phyloP scores from a whole-genome alignment of 2,329 filamentous ascomycete species.

The Gnomoniopsis smithogilvyi region DNA sequence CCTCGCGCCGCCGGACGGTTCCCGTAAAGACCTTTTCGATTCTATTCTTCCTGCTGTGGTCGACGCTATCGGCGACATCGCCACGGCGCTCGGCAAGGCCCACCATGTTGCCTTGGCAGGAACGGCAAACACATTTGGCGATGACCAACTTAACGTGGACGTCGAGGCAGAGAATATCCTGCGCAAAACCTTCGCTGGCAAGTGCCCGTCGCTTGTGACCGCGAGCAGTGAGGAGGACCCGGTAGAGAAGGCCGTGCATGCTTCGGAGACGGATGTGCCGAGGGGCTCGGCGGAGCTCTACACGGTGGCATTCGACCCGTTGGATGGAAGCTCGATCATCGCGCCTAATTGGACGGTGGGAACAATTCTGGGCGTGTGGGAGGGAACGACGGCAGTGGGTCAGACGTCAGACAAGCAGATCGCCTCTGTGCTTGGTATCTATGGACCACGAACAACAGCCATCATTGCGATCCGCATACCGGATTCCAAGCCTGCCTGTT shows the following conservation, averaged over 20 bases:
- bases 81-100: conserved; percentile 38
- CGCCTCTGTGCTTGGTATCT: conserved; percentile 49
- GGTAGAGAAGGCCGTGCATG: conserved; percentile 37
- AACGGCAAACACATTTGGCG: conserved; percentile 55
- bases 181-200: conserved; percentile 36
- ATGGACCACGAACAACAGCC: conserved; percentile 53
- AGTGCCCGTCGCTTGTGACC: conserved; percentile 42
- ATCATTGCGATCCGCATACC: conserved; percentile 51
- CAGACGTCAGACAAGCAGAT: conserved; percentile 41
- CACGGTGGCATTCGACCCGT: conserved; percentile 59
- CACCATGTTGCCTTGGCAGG: conserved; percentile 45
- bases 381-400: conserved; percentile 41
- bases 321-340: conserved; percentile 62
- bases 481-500: conserved; percentile 34
- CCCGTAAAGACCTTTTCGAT: conserved; percentile 32
- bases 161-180: conserved; percentile 48
- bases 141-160: conserved; percentile 58
- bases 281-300: conserved; percentile 40
- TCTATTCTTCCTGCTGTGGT: conserved; percentile 50
- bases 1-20: conserved; percentile 21
- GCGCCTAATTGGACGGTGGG: conserved; percentile 57
- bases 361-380: conserved; percentile 60
- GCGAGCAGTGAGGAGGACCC: conserved; percentile 62
- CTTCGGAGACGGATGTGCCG: neutral
- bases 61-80: conserved; percentile 40